A percentile compares a stretch with the other conserved stretches of the same genome.
Conservation (phyloP, 441 rosid species). For the Populus hybrid region DNA sequence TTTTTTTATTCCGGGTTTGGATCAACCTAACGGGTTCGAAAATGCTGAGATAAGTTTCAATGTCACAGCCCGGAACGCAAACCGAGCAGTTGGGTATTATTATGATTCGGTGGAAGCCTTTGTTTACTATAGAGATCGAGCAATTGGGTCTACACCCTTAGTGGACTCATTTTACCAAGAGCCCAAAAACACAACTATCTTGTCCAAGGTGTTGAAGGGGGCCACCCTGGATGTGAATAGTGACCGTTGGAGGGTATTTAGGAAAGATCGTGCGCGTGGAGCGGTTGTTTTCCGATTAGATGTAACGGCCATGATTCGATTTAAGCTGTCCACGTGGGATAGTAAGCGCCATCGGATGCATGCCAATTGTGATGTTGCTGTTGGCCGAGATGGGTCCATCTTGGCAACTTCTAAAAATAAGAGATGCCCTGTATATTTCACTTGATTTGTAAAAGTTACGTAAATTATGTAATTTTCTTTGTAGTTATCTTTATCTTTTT, state of each 20-base stretch:
- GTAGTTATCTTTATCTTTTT: neutral
- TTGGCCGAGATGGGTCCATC: conserved; percentile 59
- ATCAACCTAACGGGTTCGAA: conserved; percentile 53
- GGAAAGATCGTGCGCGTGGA: conserved; percentile 49
- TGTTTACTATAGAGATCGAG: conserved; percentile 59
- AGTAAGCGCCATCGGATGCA: conserved; percentile 62
- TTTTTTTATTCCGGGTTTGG: conserved; percentile 54
- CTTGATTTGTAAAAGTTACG: conserved; percentile 22
- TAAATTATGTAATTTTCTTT: neutral
- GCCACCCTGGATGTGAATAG: conserved; percentile 56
- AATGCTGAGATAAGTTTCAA: conserved; percentile 57
- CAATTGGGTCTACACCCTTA: conserved; percentile 48
- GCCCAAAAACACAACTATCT: conserved; percentile 52
- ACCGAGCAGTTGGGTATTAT: conserved; percentile 57
- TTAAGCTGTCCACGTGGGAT: conserved; percentile 59
- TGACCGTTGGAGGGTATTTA: conserved; percentile 61
- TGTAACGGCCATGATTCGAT: conserved; percentile 48
- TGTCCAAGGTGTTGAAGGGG: conserved; percentile 39
- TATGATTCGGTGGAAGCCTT: conserved; percentile 48
- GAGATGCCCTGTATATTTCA: conserved; percentile 67
- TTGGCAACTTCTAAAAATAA: conserved; percentile 38
- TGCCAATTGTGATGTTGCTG: conserved; percentile 50
- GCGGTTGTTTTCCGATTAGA: conserved; percentile 59
- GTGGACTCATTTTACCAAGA: conserved; percentile 55
- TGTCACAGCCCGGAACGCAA: conserved; percentile 61